Base-by-base conservation (phyloP, 768 basidiomycete species). In the Nidula microcarpa region DNA sequence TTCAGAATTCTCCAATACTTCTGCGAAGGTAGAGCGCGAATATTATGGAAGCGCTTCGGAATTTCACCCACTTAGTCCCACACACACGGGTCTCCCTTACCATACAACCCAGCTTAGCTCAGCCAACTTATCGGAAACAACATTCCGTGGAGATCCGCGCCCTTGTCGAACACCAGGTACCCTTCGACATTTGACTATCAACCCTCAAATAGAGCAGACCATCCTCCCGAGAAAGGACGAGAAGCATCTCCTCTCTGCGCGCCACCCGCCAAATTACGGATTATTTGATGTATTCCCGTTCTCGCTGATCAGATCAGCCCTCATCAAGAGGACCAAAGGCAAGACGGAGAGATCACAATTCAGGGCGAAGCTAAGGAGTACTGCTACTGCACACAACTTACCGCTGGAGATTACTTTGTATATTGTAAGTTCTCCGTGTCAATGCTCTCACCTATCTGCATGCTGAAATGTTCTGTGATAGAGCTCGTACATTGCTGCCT, bases 321-420 rank as follows among this genome's bases (percentile, higher is more conserved):
- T 86, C 36, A 71, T 75, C 6, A 71, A 74, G 55, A 64, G 68
- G 14, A 59, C 85, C 18, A 78, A 79, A 57, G 86, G 86, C n/a
- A 85, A 79, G 67, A 84, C 78, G 59, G 84, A 79, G 0, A 41
- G 39, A 41, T 81, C 82, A 6, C 68, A 73, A 46, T 51, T 82
- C 17, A 70, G 81, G 43, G 85, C 85, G 9, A 75, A 70, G 61
- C 65, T 82, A 63, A 67, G 68, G 52, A 69, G 72, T 53, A 68
- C 71, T 47, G 65, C 68, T 10, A 68, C 75, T 17, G 77, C 74
- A 35, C 85, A 84, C 57, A 88, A 88, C 59, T 59, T 87, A 47
- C 87, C 87, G 2, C 67, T 87, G 55, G 87, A 88, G 65, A 76
- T 89, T 50, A 84, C 84, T 6, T 67, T 88, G 49, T 88, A 88